Evolutionary conservation across 768 basidiomycete genomes (phyloP), one percentile per base, ranked within the genome.

Genomic region (Calocybe cyanea): DNA sequence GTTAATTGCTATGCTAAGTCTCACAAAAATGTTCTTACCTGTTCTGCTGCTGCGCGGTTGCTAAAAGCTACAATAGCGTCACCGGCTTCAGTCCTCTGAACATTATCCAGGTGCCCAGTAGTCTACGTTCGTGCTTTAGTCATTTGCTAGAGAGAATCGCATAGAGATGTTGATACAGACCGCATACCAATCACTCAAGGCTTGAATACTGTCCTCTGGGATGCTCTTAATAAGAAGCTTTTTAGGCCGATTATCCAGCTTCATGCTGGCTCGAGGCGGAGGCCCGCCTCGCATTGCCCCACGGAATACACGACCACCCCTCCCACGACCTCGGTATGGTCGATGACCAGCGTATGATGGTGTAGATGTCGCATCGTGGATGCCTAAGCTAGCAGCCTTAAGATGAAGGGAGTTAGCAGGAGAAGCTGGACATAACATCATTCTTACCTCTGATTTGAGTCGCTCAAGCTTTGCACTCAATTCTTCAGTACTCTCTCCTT

Each of bases 161-260:
- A 25, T 10, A 19, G 20, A 39, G 33, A 28, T 28, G n/a, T 28
- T n/a, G 34, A 18, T 28, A 62, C 62, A 28, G 57, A 87, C 83
- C 75, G 91, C 87, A 60, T 85, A 95, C 87, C 89, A 94, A 54
- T 88, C 83, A 51, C 77, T 79, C 48, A 93, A 67, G 5, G 77
- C 73, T 50, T 83, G 80, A 24, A 80, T 50, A 23, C 70, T 69
- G 15, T 76, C 73, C 28, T 71, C 64, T 14, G 60, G 64, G 7
- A 78, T 78, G 30, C 85, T 87, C 57, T 88, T 85, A 21, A 96
- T 70, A 17, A 86, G 65, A 18, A 96, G 67, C 63, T 80, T 84
- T 68, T 83, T 87, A 8, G 92, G 87, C 14, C 92, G 80, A 58
- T 93, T 92, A 63, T 96, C 92, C 21, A 96, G 77, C 59, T 87